Evolutionary conservation across 352 stramenopile species (phyloP).

Genomic region (Saprolegnia diclina): DNA sequence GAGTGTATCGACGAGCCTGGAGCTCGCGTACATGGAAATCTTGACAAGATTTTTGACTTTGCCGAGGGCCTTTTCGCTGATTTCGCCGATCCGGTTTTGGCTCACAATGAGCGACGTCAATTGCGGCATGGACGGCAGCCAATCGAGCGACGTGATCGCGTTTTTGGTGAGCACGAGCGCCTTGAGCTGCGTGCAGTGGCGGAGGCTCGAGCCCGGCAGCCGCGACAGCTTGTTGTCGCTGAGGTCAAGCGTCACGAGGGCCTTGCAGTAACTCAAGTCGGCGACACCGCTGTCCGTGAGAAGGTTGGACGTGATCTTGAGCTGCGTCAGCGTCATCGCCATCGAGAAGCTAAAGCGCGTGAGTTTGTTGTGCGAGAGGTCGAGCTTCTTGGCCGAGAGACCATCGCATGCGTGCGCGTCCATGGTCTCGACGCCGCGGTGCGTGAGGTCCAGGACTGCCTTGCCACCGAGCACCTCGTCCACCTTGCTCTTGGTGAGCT

Average conservation of each 20-base stretch:
- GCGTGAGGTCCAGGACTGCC: conserved; percentile 50
- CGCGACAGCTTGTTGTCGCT: conserved; percentile 81
- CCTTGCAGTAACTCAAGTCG: conserved; percentile 41
- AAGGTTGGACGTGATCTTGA: conserved; percentile 26
- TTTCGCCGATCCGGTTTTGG: conserved; percentile 71
- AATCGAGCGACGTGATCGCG: conserved; percentile 73
- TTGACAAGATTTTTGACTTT: conserved; percentile 71
- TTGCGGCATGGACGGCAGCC: conserved; percentile 67
- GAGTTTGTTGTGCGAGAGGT: conserved; percentile 23
- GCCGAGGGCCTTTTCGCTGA: conserved; percentile 53
- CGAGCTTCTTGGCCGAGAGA: conserved; percentile 4
- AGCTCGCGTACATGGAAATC: conserved; percentile 63
- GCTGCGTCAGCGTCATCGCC: conserved; percentile 23
- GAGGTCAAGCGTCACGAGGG: conserved; percentile 65
- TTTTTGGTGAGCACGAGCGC: conserved; percentile 84
- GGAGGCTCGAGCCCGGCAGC: conserved; percentile 61
- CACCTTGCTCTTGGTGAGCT: conserved; percentile 80
- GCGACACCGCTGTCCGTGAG: conserved; percentile 10
- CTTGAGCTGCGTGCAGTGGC: conserved; percentile 62
- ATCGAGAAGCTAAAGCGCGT: conserved; percentile 18
- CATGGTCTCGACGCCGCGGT: conserved; percentile 73
- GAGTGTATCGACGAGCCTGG: background rate
- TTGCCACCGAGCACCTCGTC: conserved; percentile 38
- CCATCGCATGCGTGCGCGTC: conserved; percentile 43
- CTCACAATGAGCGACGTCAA: conserved; percentile 83